Percentiles rank a stretch among this genome's conserved stretches.
Evolutionary conservation across 805 yeast genomes (phyloP).

Genomic region (Helenozyma rhizophorensis): DNA sequence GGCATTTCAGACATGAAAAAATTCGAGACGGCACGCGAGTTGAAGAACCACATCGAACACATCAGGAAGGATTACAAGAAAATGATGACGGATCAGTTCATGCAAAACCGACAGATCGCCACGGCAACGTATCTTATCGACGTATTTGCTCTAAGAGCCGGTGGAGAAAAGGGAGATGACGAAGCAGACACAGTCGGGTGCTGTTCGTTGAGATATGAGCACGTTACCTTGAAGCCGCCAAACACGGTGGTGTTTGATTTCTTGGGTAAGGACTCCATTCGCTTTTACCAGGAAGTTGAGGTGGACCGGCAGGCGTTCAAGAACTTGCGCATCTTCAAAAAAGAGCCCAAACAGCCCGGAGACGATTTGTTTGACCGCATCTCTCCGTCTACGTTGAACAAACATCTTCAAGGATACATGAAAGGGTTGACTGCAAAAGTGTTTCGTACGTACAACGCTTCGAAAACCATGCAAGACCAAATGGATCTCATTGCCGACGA

Average conservation of each 20-base stretch:
- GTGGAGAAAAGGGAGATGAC: slow-evolving; percentile 95
- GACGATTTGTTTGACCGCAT: slow-evolving; percentile 90
- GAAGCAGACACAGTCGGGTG: slow-evolving; percentile 99
- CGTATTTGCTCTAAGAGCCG: slow-evolving; percentile 92
- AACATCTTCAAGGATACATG: slow-evolving; percentile 85
- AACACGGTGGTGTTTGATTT: slow-evolving; percentile 84
- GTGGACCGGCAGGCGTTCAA: slow-evolving; percentile 91
- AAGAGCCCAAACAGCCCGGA: slow-evolving; percentile 84
- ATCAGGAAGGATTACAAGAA: slow-evolving; percentile 73
- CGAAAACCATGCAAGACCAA: slow-evolving; percentile 95
- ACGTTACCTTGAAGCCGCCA: slow-evolving; percentile 81
- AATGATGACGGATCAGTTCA: slow-evolving; percentile 66
- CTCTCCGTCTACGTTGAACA: slow-evolving; percentile 77
- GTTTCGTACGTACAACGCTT: slow-evolving; percentile 95
- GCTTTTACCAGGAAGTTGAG: slow-evolving; percentile 88
- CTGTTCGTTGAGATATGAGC: slow-evolving; percentile 89
- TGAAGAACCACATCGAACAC: slow-evolving; percentile 64
- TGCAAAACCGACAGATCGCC: slow-evolving; percentile 88
- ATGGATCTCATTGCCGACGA: slow-evolving; percentile 77
- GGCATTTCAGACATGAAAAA: slow-evolving; percentile 89
- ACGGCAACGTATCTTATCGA: slow-evolving; percentile 92
- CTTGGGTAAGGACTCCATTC: slow-evolving; percentile 91
- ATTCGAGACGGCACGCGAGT: slow-evolving; percentile 88
- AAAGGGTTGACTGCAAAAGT: slow-evolving; percentile 94
- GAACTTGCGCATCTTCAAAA: slow-evolving; percentile 80